These are phyloP conservation scores for Tuber calosporum DNA, from an alignment of 495 filamentous ascomycete species.

Conservation along the genomic window DNA sequence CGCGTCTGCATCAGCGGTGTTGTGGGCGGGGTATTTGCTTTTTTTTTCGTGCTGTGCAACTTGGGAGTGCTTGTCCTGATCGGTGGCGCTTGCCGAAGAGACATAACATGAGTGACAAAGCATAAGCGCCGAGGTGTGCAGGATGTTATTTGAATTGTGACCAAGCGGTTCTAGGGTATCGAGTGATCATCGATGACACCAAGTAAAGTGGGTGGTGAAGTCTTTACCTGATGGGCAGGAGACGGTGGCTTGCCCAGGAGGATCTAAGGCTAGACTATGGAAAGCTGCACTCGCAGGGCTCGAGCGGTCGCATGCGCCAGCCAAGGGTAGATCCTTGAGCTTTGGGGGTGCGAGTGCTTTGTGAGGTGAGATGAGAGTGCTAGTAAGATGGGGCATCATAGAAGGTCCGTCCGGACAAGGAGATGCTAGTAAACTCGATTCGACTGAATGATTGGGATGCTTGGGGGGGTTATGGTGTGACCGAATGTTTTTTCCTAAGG, in stretches of 20 bases:
- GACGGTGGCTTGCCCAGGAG: not conserved
- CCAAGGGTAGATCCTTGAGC: not conserved
- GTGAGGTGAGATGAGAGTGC: not conserved
- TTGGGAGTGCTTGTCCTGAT: not conserved
- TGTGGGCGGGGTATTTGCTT: not conserved
- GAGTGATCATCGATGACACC: not conserved
- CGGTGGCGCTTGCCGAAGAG: not conserved
- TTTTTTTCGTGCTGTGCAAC: not conserved
- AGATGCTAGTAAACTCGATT: not conserved
- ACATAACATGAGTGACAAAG: not conserved
- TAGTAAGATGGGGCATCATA: not conserved
- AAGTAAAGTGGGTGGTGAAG: not conserved
- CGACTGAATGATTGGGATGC: not conserved
- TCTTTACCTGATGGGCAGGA: not conserved
- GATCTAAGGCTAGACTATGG: not conserved
- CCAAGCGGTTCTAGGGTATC: not conserved
- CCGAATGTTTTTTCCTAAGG: not conserved
- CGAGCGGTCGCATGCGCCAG: not conserved
- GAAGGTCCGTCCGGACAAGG: not conserved
- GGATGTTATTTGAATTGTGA: not conserved
- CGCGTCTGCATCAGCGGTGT: not conserved
- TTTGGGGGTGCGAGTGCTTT: not conserved
- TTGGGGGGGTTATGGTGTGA: not conserved
- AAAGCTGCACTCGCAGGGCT: not conserved
- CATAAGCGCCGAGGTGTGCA: not conserved